A percentile compares a stretch with the other conserved stretches of the same genome.
phyloP scores from a whole-genome alignment of 331 rosid species.

The Erythrophleum ivorense region DNA sequence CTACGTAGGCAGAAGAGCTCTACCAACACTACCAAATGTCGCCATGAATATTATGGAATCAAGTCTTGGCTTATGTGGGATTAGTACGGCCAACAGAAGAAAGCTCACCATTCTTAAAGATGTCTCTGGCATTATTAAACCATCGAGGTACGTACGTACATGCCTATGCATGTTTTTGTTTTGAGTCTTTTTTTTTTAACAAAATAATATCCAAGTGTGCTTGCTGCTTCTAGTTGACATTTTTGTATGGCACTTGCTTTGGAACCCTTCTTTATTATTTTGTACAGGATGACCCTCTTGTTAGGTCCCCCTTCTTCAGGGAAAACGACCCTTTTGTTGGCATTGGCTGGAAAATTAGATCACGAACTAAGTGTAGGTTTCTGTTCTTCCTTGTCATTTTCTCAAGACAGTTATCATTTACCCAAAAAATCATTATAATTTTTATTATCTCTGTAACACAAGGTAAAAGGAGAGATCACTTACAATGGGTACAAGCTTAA shows the following conservation, averaged over 20 bases:
- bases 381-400: not conserved
- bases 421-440: not conserved
- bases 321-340: slow-evolving; percentile 82
- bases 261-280: not conserved
- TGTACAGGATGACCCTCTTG: slow-evolving; percentile 75
- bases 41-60: slow-evolving; percentile 71
- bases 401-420: not conserved
- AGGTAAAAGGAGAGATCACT: slow-evolving; percentile 73
- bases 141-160: slow-evolving; percentile 63
- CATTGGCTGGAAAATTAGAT: slow-evolving; percentile 88
- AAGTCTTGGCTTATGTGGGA: slow-evolving; percentile 57
- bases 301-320: slow-evolving; percentile 98
- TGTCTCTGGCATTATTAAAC: slow-evolving; percentile 79
- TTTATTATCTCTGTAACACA: not conserved
- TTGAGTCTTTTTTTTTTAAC: no score
- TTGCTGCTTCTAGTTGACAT: no score
- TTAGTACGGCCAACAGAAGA: slow-evolving; percentile 57
- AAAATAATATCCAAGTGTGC: no score
- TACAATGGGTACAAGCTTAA: slow-evolving; percentile 71
- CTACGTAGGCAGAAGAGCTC: slow-evolving; percentile 74
- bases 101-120: slow-evolving; percentile 83
- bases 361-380: slow-evolving; percentile 58
- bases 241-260: no score
- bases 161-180: not conserved
- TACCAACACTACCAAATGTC: slow-evolving; percentile 82